Percentiles rank a stretch among this genome's conserved stretches.
Conservation (phyloP, 805 yeast genomes). For the Teunomyces barrocoloradensis region DNA sequence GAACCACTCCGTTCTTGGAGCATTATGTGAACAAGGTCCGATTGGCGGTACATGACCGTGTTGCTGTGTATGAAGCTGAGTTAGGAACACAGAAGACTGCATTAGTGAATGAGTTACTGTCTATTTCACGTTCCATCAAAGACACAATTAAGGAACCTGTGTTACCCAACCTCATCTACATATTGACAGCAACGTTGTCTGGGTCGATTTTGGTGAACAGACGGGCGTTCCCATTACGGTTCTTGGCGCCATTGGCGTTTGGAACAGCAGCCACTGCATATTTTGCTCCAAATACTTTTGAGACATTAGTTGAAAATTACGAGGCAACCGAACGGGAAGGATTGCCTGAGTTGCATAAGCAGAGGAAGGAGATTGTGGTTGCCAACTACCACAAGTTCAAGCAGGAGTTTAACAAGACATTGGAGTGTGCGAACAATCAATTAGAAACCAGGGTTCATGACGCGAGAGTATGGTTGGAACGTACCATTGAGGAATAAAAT, state of each 20-base stretch:
- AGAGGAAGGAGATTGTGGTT: constrained; percentile 19
- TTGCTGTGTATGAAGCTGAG: constrained; percentile 42
- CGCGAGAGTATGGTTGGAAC: constrained; percentile 19
- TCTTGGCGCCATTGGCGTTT: constrained; percentile 48
- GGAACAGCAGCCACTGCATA: constrained; percentile 46
- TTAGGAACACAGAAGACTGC: constrained; percentile 46
- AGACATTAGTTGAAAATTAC: constrained; percentile 16
- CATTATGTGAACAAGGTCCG: constrained; percentile 40
- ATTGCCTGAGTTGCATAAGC: constrained; percentile 30
- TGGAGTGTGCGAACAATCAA: constrained; percentile 12
- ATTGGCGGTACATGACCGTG: constrained; percentile 34
- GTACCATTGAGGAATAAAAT: constrained; percentile 8
- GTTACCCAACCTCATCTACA: constrained; percentile 53
- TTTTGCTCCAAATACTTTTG: constrained; percentile 52
- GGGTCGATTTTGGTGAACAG: constrained; percentile 55
- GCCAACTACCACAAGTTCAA: constrained; percentile 7
- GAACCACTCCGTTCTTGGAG: constrained; percentile 49
- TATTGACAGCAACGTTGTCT: constrained; percentile 52
- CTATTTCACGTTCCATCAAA: constrained; percentile 28
- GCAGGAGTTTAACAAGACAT: constrained; percentile 8
- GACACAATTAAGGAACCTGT: constrained; percentile 49
- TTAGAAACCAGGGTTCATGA: constrained; percentile 25
- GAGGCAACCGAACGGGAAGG: constrained; percentile 24
- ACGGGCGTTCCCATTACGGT: constrained; percentile 48
- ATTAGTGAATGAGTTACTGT: constrained; percentile 39